Evolutionary conservation across 2,329 filamentous ascomycete genomes (phyloP), one percentile per base, ranked within the genome.

Genomic region (Pyricularia pennisetigena): DNA sequence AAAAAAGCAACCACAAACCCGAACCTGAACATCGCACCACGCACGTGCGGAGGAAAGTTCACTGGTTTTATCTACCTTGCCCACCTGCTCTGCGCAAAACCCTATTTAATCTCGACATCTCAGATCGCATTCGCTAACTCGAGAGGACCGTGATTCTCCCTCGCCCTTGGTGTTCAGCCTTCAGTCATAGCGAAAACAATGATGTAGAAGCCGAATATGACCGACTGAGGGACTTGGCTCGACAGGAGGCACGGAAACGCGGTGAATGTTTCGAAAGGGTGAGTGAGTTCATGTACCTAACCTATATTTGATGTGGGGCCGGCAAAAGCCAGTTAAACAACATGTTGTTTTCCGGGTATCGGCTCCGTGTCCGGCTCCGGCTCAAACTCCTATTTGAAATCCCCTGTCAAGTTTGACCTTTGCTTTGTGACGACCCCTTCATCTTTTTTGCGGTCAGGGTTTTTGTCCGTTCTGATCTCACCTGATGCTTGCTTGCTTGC

Each of bases 141-240:
- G 20, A n/a, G 41, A n/a, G 41, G 41, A 49, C 41, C 41, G 41
- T 49, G 41, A 49, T 20, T 16, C 4, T 49, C 3, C 28, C 14
- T 41, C 23, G 26, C 64, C 68, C 67, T 71, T 32, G 12, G 35
- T 65, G 28, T 63, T 23, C 76, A 94, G 92, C 90, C 78, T 92
- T 94, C 82, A 92, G 89, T 79, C 89, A 93, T 77, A 84, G 84
- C 69, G 83, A 88, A 72, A 87, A 86, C 75, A 81, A 82, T 72
- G 85, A 89, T 69, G 83, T 87, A 68, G 94, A 98, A 82, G 87
- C 85, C 73, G 94, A 98, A 81, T 98, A 98, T 79, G 94, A 98
- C 77, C 91, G 92, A 68, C 86, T 98, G 63, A 92, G 95, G 74
- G 89, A 90, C 73, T 85, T 94, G 23, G 95, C 94, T 23, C 88